A percentile compares a stretch with the other conserved stretches of the same genome.
Evolutionary conservation across 2,329 filamentous ascomycete genomes (phyloP).

Genomic region (Fusarium hostae): DNA sequence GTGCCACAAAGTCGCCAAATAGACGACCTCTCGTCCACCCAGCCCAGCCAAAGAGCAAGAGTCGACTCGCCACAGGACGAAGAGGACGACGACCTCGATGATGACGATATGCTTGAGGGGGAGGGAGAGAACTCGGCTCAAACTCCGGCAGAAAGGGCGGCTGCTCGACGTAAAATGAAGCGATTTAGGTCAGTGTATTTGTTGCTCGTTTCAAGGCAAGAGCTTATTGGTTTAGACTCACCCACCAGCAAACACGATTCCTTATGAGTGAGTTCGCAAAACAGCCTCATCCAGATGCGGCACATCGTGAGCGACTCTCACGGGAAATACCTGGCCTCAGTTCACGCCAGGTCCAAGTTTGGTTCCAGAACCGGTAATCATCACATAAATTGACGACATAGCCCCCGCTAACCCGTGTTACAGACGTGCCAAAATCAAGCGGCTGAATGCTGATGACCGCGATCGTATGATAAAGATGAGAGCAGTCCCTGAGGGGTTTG

Average conservation of each 20-base stretch:
- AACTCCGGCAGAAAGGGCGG: constrained; percentile 67
- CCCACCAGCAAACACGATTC: constrained; percentile 96
- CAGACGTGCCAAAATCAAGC: constrained; percentile 78
- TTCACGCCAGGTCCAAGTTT: constrained; percentile 93
- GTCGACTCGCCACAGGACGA: constrained; percentile 56
- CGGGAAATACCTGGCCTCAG: constrained; percentile 91
- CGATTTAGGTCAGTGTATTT: constrained; percentile 73
- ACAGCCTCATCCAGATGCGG: constrained; percentile 92
- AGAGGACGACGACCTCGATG: constrained; percentile 63
- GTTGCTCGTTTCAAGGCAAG: neutral
- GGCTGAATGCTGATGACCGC: constrained; percentile 75
- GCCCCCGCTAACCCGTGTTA: constrained; percentile 22
- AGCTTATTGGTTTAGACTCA: constrained; percentile 71
- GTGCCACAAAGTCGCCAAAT: constrained; percentile 48
- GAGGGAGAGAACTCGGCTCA: constrained; percentile 53
- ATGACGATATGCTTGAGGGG: constrained; percentile 66
- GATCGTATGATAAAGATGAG: constrained; percentile 79
- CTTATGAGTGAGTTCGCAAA: constrained; percentile 97
- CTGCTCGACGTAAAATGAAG: constrained; percentile 76
- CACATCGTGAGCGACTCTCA: constrained; percentile 86
- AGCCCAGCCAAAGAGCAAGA: constrained; percentile 53
- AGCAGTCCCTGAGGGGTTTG: constrained; percentile 76
- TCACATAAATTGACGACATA: neutral
- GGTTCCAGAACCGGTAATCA: constrained; percentile 94
- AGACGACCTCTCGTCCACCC: constrained; percentile 48